Base-by-base conservation (phyloP, 2,329 filamentous ascomycete species). In the Neophaeococcomyces mojaviensis region DNA sequence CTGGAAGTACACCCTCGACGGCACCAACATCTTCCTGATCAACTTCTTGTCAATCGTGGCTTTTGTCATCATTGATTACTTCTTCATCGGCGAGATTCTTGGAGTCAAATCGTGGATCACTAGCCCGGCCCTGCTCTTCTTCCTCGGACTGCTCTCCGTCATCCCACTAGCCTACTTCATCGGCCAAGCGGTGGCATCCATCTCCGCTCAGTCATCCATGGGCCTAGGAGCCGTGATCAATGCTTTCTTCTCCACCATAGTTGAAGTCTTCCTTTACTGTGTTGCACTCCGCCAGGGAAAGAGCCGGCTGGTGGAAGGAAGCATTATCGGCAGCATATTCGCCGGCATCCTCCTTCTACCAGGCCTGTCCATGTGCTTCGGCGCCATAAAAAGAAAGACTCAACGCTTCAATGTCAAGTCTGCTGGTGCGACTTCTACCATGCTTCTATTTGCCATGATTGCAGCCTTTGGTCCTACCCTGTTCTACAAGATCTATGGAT, bases 1-100 rank as follows among this genome's bases (percentile, higher is more conserved):
- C 71, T 98, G 94, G 90, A 98, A 98, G 68, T 98, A 98, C 68
- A 98, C 92, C 3, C 76, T 98, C 48, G 92, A 98, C 61, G 94
- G 92, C 46, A 98, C 92, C 50, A 98, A 98, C 68, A 94, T 98
- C 61, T 97, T 98, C 69, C 79, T 98, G 55, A 96, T 98, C 72
- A 98, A 98, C 64, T 77, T 98, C 47, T 87, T 97, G 69, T 84
- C 81, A 10, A 79, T 98, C 15, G 92, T 98, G n/a, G 70, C 86
- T 19, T 96, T 98, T 61, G 86, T 90, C 59, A 94, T 98, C 52
- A 79, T 94, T 54, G 92, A 98, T 70, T 97, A 90, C 74, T 81
- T 81, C 49, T 73, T 98, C 19, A 72, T 98, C 20, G 76, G 81
- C 28, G 71, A 81, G 13, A 67, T 79, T 3, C 67, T 97, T 30